Conservation (phyloP, 2,329 filamentous ascomycete genomes). For the Saccharata proteae region DNA sequence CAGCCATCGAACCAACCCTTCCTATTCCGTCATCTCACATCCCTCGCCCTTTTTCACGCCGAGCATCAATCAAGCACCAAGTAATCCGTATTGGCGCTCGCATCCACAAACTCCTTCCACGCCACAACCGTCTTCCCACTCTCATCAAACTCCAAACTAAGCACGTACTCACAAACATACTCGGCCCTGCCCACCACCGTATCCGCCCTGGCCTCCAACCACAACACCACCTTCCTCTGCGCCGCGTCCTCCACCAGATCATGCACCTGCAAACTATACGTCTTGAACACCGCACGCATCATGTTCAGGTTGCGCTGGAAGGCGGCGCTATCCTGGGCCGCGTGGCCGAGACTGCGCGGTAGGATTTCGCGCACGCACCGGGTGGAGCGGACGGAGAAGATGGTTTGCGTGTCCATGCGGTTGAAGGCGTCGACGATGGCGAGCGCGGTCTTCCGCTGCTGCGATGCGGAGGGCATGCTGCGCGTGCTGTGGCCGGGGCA, state of each 20-base stretch:
- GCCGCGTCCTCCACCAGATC: slow-evolving; percentile 4
- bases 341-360: neutral
- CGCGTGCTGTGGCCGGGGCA: too few relatives aligned
- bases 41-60: neutral
- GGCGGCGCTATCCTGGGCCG: slow-evolving; percentile 1
- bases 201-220: slow-evolving; percentile 2
- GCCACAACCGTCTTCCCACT: neutral
- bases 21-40: neutral
- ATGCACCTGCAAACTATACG: slow-evolving; percentile 1
- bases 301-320: slow-evolving; percentile 5
- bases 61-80: slow-evolving; percentile 2
- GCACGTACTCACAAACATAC: slow-evolving; percentile 4
- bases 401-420: slow-evolving; percentile 5
- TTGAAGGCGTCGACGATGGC: slow-evolving; percentile 6
- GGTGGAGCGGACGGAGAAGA: neutral
- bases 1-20: neutral
- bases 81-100: slow-evolving; percentile 1
- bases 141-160: slow-evolving; percentile 4
- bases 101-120: slow-evolving; percentile 5
- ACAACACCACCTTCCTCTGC: slow-evolving; percentile 4
- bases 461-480: too few relatives aligned
- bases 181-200: slow-evolving; percentile 2
- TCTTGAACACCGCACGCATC: slow-evolving; percentile 4
- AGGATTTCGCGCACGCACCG: slow-evolving; percentile 4
- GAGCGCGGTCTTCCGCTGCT: too few relatives aligned